These are phyloP conservation scores for Irineochytrium annulatum DNA, from an alignment of 192 early-diverging fungal genomes.

Conservation along the genomic window DNA sequence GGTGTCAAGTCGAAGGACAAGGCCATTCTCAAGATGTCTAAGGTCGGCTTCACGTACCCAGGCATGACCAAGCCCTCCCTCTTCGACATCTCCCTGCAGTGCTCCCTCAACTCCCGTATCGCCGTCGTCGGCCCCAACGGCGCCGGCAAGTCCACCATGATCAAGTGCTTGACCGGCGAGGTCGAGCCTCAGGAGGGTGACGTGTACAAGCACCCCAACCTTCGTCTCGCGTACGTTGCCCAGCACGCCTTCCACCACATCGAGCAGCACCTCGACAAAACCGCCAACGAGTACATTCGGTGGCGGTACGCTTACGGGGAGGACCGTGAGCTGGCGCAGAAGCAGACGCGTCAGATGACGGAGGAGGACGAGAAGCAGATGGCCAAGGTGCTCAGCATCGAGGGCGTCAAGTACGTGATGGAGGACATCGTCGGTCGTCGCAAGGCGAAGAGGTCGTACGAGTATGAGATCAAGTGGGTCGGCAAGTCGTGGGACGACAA, in stretches of 20 bases:
- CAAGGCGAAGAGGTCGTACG: conserved; percentile 73
- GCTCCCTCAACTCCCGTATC: conserved; percentile 74
- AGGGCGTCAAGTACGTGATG: conserved; percentile 58
- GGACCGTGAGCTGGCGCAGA: conserved; percentile 70
- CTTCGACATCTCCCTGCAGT: conserved; percentile 59
- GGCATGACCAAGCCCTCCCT: conserved; percentile 57
- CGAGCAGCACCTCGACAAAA: conserved; percentile 77
- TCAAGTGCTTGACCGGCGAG: conserved; percentile 78
- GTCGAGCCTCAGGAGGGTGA: conserved; percentile 61
- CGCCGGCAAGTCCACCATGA: conserved; percentile 82
- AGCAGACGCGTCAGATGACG: conserved; percentile 63
- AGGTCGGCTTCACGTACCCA: conserved; percentile 74
- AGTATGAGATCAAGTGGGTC: conserved; percentile 78
- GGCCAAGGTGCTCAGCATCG: conserved; percentile 34
- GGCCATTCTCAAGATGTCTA: conserved; percentile 71
- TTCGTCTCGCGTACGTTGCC: conserved; percentile 81
- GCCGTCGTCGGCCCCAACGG: conserved; percentile 80
- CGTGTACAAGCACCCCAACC: conserved; percentile 76
- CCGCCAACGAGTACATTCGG: conserved; percentile 78
- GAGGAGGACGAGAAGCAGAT: conserved; percentile 56
- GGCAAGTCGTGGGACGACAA: conserved; percentile 62
- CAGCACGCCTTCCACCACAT: conserved; percentile 88
- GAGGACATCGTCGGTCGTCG: conserved; percentile 65
- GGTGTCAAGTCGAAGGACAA: conserved; percentile 78
- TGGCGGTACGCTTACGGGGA: conserved; percentile 80